Evolutionary conservation across 495 filamentous ascomycete species (phyloP).

Genomic region (Penicillium dipodomyicola): DNA sequence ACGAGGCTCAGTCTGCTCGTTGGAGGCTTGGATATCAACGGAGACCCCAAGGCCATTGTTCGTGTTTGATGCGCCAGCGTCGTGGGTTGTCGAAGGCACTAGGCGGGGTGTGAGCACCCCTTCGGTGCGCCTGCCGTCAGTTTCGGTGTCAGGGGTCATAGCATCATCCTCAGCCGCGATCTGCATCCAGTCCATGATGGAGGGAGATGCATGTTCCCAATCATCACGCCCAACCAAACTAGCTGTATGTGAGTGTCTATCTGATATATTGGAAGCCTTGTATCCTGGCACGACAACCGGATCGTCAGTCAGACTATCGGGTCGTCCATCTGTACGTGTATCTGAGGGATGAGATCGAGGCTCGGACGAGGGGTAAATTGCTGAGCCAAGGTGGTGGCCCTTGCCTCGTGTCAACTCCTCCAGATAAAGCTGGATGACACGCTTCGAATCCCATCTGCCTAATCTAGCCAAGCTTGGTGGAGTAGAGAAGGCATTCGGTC

Average conservation of each 20-base stretch:
- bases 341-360: constrained; percentile 14
- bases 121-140: constrained; percentile 6
- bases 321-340: constrained; percentile 18
- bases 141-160: constrained; percentile 22
- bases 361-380: constrained; percentile 21
- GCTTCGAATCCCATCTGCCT: constrained; percentile 54
- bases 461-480: constrained; percentile 48
- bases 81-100: constrained; percentile 10
- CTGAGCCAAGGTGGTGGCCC: constrained; percentile 21
- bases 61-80: constrained; percentile 11
- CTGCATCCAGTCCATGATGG: constrained; percentile 55
- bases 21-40: constrained; percentile 35
- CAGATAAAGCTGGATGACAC: constrained; percentile 53
- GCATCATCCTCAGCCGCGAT: constrained; percentile 43
- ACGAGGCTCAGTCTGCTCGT: constrained; percentile 32
- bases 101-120: constrained; percentile 29
- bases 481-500: constrained; percentile 21
- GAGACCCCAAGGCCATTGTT: constrained; percentile 37
- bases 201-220: constrained; percentile 56
- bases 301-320: constrained; percentile 37
- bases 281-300: constrained; percentile 35
- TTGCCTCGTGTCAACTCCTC: constrained; percentile 48
- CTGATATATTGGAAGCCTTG: constrained; percentile 21
- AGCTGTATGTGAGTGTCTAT: constrained; percentile 33
- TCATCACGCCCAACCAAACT: constrained; percentile 50